Conservation (phyloP, 345 rosid species). For the Citrus maxima region DNA sequence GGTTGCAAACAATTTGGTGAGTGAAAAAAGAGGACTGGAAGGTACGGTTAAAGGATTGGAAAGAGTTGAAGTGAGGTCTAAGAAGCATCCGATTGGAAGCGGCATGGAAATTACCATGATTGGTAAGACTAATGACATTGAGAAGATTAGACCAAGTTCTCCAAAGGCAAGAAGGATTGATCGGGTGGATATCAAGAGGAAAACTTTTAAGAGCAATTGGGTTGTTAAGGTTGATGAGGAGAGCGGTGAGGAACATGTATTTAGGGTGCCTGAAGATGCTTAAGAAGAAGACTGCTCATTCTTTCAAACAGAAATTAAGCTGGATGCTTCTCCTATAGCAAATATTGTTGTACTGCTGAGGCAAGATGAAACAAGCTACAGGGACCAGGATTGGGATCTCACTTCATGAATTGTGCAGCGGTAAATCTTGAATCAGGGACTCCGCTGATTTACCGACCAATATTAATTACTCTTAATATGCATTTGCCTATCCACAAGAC, state of each 20-base stretch:
- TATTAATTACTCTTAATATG: neutral
- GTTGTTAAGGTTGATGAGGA: constrained; percentile 30
- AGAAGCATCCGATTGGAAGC: constrained; percentile 40
- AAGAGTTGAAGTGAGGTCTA: constrained; percentile 36
- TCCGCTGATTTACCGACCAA: neutral
- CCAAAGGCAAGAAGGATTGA: neutral
- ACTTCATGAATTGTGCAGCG: neutral
- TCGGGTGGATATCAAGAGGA: neutral
- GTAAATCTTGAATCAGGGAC: neutral
- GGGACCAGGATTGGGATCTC: neutral
- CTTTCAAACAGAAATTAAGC: neutral
- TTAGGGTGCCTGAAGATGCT: constrained; percentile 28
- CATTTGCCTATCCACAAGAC: neutral
- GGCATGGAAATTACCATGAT: constrained; percentile 47
- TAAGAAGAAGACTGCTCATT: neutral
- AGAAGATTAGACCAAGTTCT: constrained; percentile 3
- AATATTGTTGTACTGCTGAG: neutral
- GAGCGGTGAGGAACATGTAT: constrained; percentile 54
- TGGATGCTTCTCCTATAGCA: neutral
- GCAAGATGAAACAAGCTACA: neutral
- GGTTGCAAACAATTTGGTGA: constrained; percentile 43
- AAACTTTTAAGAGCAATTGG: constrained; percentile 33
- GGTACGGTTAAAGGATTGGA: constrained; percentile 27
- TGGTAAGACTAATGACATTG: constrained; percentile 12
- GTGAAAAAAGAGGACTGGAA: constrained; percentile 32